Percentiles rank a stretch among this genome's conserved stretches.
These are phyloP conservation scores for Botryotinia calthae DNA, from an alignment of 2,329 filamentous ascomycete genomes.

Conservation along the genomic window DNA sequence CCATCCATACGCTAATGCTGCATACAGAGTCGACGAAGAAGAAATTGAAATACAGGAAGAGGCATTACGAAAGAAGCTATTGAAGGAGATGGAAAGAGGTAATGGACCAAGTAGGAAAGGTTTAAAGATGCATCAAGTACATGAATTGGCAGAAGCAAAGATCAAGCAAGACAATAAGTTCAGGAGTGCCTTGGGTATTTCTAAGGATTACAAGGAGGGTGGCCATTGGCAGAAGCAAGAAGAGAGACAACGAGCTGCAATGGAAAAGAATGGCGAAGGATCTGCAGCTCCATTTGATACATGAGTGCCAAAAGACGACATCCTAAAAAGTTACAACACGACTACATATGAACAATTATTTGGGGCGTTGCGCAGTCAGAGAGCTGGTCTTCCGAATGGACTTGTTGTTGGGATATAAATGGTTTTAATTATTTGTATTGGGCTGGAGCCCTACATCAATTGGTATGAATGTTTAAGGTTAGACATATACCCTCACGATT, in stretches of 20 bases:
- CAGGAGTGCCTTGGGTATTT: constrained; percentile 81
- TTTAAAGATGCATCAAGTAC: constrained; percentile 89
- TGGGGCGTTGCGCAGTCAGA: not conserved
- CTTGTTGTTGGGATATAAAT: not conserved
- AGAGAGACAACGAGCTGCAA: constrained; percentile 23
- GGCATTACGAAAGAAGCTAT: constrained; percentile 61
- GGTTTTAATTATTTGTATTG: not conserved
- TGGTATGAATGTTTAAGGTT: constrained; percentile 7
- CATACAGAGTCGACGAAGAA: constrained; percentile 70
- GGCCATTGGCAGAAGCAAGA: constrained; percentile 83
- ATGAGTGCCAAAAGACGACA: not conserved
- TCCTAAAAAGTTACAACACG: not conserved
- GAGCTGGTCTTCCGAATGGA: not conserved
- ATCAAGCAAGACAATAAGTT: constrained; percentile 91
- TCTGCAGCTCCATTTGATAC: not conserved
- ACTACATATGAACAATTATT: not conserved
- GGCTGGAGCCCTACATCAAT: not conserved
- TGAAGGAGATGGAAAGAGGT: constrained; percentile 43
- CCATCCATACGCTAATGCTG: constrained; percentile 12
- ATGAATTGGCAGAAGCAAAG: constrained; percentile 94
- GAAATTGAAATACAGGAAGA: constrained; percentile 81
- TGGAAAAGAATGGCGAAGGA: constrained; percentile 14
- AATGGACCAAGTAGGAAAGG: constrained; percentile 47
- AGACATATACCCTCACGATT: not conserved
- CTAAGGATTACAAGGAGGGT: constrained; percentile 80